These are phyloP conservation scores for Fusarium oxysporum DNA, from an alignment of 2,329 filamentous ascomycete species.

Conservation along the genomic window DNA sequence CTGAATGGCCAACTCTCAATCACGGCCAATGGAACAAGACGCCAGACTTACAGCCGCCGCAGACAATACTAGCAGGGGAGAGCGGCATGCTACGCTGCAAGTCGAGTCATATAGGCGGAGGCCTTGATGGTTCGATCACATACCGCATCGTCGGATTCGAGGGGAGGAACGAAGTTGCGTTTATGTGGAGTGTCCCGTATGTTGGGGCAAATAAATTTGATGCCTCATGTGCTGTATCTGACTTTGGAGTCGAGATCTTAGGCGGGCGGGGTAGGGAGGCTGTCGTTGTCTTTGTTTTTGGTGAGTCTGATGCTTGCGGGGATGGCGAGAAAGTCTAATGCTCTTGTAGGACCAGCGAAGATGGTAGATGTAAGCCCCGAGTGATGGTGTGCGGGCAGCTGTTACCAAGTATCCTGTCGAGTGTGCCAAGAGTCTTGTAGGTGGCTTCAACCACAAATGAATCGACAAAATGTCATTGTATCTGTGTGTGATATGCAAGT, in stretches of 20 bases:
- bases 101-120: background rate
- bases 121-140: background rate
- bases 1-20: background rate
- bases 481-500: accelerated
- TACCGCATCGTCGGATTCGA: conserved; percentile 3
- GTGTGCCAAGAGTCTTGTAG: background rate
- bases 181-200: conserved; percentile 10
- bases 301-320: background rate
- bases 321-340: background rate
- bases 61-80: background rate
- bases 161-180: background rate
- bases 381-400: background rate
- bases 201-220: conserved; percentile 14
- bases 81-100: background rate
- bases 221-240: background rate
- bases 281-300: conserved; percentile 15
- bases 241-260: background rate
- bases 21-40: background rate
- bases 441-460: background rate
- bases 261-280: conserved; percentile 8
- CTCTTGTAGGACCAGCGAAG: background rate
- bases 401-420: background rate
- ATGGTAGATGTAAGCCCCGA: background rate
- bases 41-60: background rate
- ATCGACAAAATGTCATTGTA: too few species aligned